Percentiles rank a stretch among this genome's conserved stretches.
Conservation (phyloP, 2,329 filamentous ascomycete genomes). For the Fusarium virguliforme region DNA sequence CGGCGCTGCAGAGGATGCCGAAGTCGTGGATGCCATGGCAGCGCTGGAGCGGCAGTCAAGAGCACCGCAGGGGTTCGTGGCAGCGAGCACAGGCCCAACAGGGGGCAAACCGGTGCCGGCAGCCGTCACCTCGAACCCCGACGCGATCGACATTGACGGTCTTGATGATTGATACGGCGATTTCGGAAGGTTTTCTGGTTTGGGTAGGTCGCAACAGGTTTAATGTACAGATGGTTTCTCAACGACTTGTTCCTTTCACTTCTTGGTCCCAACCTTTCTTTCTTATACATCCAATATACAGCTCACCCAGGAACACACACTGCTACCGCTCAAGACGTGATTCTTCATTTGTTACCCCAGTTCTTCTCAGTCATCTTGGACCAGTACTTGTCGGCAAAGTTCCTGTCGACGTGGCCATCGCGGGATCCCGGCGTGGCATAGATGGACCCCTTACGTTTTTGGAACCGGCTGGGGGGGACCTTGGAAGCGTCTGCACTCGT, state of each 20-base stretch:
- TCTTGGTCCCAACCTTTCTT: conserved; percentile 10
- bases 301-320: conserved; percentile 3
- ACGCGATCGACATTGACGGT: conserved; percentile 86
- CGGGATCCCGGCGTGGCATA: conserved; percentile 76
- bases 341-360: conserved; percentile 56
- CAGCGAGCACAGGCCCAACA: conserved; percentile 82
- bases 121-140: conserved; percentile 78
- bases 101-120: conserved; percentile 62
- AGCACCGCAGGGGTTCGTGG: conserved; percentile 91
- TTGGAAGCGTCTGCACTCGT: conserved; percentile 72
- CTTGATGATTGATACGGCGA: conserved; percentile 71
- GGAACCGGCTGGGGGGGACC: conserved; percentile 77
- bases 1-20: conserved; percentile 60
- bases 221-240: conserved; percentile 41
- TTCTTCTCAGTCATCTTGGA: conserved; percentile 71
- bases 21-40: conserved; percentile 86
- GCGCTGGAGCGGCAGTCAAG: conserved; percentile 89
- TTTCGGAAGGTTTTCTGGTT: conserved; percentile 28
- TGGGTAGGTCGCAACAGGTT: conserved; percentile 38
- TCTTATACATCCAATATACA: conserved; percentile 30
- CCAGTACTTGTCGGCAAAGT: conserved; percentile 73
- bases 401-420: conserved; percentile 75
- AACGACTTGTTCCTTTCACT: conserved; percentile 37
- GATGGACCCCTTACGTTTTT: conserved; percentile 79
- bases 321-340: background rate